Conservation (phyloP, 2,329 filamentous ascomycete genomes). For the Ophiostoma montium region DNA sequence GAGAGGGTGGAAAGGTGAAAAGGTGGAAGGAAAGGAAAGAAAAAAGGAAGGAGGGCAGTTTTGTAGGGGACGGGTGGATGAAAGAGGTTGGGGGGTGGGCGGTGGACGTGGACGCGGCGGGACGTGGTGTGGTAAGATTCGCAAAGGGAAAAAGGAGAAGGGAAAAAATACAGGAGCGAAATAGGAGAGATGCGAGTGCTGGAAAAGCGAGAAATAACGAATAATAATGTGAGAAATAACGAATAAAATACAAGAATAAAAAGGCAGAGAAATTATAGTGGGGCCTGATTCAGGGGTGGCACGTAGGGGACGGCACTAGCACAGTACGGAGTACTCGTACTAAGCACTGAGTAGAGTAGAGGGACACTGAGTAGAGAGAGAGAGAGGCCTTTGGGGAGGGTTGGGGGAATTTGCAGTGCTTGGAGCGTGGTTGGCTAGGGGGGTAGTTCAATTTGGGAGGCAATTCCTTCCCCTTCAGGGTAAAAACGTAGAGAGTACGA, state of each 20-base stretch:
- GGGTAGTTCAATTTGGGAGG: no score
- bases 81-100: neutral
- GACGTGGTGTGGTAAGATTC: neutral
- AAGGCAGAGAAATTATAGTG: neutral
- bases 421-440: no score
- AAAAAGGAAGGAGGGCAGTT: conserved; percentile 2
- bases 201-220: neutral
- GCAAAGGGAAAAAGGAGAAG: conserved; percentile 5
- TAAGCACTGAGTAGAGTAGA: neutral
- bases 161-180: conserved; percentile 3
- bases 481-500: neutral
- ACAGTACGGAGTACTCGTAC: neutral
- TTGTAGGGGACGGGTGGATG: neutral
- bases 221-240: neutral
- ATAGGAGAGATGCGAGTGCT: neutral
- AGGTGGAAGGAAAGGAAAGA: conserved; percentile 1
- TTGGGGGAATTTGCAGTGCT: no score
- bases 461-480: no score
- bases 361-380: neutral
- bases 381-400: no score
- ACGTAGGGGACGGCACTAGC: neutral
- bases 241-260: neutral
- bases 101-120: no score
- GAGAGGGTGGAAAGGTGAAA: conserved; percentile 6
- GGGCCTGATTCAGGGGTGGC: neutral